phyloP scores from a whole-genome alignment of 352 stramenopile genomes.

The Peronospora destructor region DNA sequence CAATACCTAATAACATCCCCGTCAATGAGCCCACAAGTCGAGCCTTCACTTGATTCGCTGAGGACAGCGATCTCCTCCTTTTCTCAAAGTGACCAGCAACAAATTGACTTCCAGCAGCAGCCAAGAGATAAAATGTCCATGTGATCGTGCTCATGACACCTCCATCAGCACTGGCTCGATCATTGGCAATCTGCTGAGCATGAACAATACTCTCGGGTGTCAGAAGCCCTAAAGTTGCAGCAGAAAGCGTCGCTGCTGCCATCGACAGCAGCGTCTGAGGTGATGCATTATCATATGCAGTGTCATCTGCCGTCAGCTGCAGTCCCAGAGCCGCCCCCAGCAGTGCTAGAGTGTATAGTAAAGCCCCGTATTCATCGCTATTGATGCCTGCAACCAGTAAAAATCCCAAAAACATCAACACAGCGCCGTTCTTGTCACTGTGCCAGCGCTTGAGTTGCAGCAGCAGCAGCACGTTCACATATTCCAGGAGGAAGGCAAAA shows the following conservation, averaged over 20 bases:
- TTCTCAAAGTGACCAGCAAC: slow-evolving; percentile 10
- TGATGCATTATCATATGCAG: slow-evolving; percentile 22
- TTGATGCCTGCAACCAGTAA: slow-evolving; percentile 56
- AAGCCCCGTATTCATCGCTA: slow-evolving; percentile 55
- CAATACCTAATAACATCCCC: slow-evolving; percentile 35
- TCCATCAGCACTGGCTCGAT: slow-evolving; percentile 18
- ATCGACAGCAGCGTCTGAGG: slow-evolving; percentile 29
- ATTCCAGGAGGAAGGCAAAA: slow-evolving; percentile 65
- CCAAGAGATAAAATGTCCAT: slow-evolving; percentile 23
- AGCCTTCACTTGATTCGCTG: slow-evolving; percentile 22
- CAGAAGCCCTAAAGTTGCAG: slow-evolving; percentile 27
- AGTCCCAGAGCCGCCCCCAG: slow-evolving; percentile 40
- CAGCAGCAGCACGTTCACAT: slow-evolving; percentile 41
- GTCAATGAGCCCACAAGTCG: slow-evolving; percentile 37
- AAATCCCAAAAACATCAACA: slow-evolving; percentile 41
- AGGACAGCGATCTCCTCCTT: slow-evolving; percentile 16
- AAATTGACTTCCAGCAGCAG: slow-evolving; percentile 14
- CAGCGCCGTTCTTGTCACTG: slow-evolving; percentile 16
- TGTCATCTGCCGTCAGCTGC: slow-evolving; percentile 14
- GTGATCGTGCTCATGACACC: slow-evolving; percentile 15
- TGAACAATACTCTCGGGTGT: slow-evolving; percentile 23
- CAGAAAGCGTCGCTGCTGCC: slow-evolving; percentile 26
- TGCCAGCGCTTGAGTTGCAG: slow-evolving; percentile 34
- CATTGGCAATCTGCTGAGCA: slow-evolving; percentile 29
- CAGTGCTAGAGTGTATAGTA: slow-evolving; percentile 47